Evolutionary conservation across 2,329 filamentous ascomycete genomes (phyloP).

Genomic region (Trichophyton mentagrophytes): DNA sequence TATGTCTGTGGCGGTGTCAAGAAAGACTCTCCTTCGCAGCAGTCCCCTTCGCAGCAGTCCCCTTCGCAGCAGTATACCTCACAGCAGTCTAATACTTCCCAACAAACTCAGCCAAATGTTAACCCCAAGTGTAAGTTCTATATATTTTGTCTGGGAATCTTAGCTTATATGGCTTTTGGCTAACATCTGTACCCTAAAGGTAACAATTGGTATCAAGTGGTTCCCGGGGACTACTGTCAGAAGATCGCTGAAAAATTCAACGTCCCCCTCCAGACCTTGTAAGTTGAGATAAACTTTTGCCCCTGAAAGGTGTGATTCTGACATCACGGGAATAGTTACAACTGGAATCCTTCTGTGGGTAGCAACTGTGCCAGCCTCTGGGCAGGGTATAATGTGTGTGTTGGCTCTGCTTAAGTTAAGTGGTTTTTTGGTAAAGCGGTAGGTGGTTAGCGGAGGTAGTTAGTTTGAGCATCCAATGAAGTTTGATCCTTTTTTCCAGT

Average conservation of each 20-base stretch:
- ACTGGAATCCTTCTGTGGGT: not conserved
- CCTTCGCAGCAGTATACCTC: too few species aligned
- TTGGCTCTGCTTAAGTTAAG: not conserved
- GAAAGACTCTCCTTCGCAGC: not conserved
- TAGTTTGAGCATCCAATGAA: too few species aligned
- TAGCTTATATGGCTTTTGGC: not conserved
- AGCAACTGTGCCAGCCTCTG: not conserved
- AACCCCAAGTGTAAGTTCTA: not conserved
- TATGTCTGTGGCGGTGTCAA: not conserved
- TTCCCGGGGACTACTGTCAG: not conserved
- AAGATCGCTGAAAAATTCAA: not conserved
- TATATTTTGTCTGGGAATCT: not conserved
- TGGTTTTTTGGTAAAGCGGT: too few species aligned
- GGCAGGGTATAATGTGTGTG: not conserved
- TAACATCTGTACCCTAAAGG: not conserved
- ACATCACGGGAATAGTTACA: not conserved
- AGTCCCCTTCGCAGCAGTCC: too few species aligned
- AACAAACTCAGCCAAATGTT: not conserved
- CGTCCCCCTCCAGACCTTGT: not conserved
- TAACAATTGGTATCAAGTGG: not conserved
- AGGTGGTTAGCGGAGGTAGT: too few species aligned
- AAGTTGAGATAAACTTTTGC: not conserved
- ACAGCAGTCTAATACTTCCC: not conserved
- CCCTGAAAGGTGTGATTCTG: not conserved
- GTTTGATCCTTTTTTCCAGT: too few species aligned